A percentile compares a stretch with the other conserved stretches of the same genome.
Evolutionary conservation across 1,139 yeast species (phyloP).

Genomic region (Yamadazyma spencermartinsiae): DNA sequence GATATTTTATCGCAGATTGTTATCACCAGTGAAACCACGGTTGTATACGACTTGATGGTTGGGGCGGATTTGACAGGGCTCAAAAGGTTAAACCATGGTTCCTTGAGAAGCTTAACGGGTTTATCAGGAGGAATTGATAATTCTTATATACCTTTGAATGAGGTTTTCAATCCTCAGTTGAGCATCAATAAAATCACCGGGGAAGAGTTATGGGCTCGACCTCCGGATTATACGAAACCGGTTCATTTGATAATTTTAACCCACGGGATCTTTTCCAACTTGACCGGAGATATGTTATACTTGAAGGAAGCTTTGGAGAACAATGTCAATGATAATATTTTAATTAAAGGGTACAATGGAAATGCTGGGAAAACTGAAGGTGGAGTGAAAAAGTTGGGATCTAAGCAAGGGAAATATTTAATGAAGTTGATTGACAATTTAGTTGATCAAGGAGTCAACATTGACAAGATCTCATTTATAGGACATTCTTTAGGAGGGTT

Average conservation of each 20-base stretch:
- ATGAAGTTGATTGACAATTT: slow-evolving; percentile 49
- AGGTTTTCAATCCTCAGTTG: slow-evolving; percentile 21
- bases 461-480: slow-evolving; percentile 73
- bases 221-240: slow-evolving; percentile 42
- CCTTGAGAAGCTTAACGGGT: slow-evolving; percentile 17
- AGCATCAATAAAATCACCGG: slow-evolving; percentile 56
- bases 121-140: slow-evolving; percentile 16
- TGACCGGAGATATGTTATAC: slow-evolving; percentile 85
- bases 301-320: slow-evolving; percentile 75
- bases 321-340: slow-evolving; percentile 58
- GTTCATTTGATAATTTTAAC: slow-evolving; percentile 76
- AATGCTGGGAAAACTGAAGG: slow-evolving; percentile 89
- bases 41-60: slow-evolving; percentile 66
- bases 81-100: slow-evolving; percentile 34
- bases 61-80: slow-evolving; percentile 41
- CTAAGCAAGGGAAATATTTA: slow-evolving; percentile 71
- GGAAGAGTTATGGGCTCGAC: slow-evolving; percentile 68
- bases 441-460: slow-evolving; percentile 27
- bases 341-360: slow-evolving; percentile 78
- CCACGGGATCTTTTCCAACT: slow-evolving; percentile 90
- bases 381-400: slow-evolving; percentile 83
- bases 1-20: slow-evolving; percentile 83
- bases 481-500: slow-evolving; percentile 94
- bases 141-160: slow-evolving; percentile 10
- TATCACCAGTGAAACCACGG: slow-evolving; percentile 65